Evolutionary conservation across 2,329 filamentous ascomycete genomes (phyloP).

Genomic region (Colletotrichum eleusines): DNA sequence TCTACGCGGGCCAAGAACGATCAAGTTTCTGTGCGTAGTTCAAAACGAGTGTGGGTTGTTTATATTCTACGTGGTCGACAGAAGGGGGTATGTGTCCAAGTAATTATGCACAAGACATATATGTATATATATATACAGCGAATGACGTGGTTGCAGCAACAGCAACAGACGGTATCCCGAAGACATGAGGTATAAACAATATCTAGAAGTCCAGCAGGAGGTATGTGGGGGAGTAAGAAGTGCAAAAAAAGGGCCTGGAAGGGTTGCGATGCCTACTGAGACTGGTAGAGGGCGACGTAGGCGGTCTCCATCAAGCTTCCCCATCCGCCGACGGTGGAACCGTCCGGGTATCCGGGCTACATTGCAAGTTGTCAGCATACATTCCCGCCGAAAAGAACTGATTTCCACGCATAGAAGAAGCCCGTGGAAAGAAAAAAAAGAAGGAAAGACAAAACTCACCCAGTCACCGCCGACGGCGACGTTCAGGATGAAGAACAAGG

Average conservation of each 20-base stretch:
- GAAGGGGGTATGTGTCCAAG: slow-evolving; percentile 27
- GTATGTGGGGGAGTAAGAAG: not conserved
- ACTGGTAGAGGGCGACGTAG: slow-evolving; percentile 56
- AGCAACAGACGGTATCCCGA: not conserved
- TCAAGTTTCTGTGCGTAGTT: not conserved
- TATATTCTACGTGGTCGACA: not conserved
- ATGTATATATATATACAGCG: slow-evolving; percentile 25
- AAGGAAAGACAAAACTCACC: slow-evolving; percentile 47
- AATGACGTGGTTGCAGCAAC: slow-evolving; percentile 14
- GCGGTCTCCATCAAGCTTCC: slow-evolving; percentile 57
- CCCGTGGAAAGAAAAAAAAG: not conserved
- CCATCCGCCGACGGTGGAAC: slow-evolving; percentile 51
- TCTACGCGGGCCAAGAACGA: not conserved
- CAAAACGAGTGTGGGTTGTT: slow-evolving; percentile 7
- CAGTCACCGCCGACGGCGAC: slow-evolving; percentile 61
- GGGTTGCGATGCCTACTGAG: slow-evolving; percentile 7
- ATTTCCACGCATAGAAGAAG: not conserved
- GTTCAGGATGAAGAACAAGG: slow-evolving; percentile 61
- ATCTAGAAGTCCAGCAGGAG: not conserved
- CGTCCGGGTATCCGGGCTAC: slow-evolving; percentile 51
- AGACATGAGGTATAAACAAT: not conserved
- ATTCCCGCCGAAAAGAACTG: not conserved
- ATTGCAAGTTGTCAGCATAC: not conserved
- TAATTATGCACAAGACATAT: slow-evolving; percentile 18
- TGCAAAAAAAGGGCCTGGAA: not conserved